Evolutionary conservation across 768 basidiomycete species (phyloP).

Genomic region (Termitomyces sp.): DNA sequence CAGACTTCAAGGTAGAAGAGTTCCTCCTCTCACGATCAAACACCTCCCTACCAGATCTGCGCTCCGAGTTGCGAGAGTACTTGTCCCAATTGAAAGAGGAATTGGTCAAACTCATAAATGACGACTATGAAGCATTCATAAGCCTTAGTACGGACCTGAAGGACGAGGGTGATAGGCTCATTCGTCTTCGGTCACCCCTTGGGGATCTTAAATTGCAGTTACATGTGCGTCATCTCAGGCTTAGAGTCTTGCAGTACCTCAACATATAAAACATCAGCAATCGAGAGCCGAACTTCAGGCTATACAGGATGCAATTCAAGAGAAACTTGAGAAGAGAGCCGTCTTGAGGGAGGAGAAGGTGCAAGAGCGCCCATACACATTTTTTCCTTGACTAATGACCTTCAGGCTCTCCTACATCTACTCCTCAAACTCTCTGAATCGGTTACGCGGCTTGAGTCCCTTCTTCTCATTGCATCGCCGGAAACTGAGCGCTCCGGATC

Average conservation of each 20-base stretch:
- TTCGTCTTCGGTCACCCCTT: constrained; percentile 67
- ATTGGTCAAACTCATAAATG: constrained; percentile 92
- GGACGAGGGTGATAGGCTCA: constrained; percentile 76
- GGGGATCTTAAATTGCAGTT: constrained; percentile 60
- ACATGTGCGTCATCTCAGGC: constrained; percentile 44
- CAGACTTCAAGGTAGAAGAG: constrained; percentile 75
- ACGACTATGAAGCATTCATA: constrained; percentile 98
- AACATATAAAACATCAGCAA: constrained; percentile 32
- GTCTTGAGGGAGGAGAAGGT: constrained; percentile 87
- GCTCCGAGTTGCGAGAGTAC: constrained; percentile 85
- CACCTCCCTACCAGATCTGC: constrained; percentile 83
- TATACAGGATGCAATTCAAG: constrained; percentile 72
- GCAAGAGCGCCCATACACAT: background rate
- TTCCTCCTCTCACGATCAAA: constrained; percentile 87
- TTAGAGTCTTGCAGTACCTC: background rate
- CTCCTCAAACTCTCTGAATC: constrained; percentile 93
- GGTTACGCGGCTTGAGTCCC: constrained; percentile 79
- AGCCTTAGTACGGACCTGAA: constrained; percentile 89
- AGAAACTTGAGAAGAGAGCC: constrained; percentile 73
- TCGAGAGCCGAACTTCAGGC: constrained; percentile 59
- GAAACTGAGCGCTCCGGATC: constrained; percentile 35
- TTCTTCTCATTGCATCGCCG: constrained; percentile 68
- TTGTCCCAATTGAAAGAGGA: constrained; percentile 84
- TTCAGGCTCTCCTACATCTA: constrained; percentile 77
- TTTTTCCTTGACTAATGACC: constrained; percentile 2